Evolutionary conservation across 257 asterid genomes (phyloP).

Genomic region (Scutellaria galericulata): DNA sequence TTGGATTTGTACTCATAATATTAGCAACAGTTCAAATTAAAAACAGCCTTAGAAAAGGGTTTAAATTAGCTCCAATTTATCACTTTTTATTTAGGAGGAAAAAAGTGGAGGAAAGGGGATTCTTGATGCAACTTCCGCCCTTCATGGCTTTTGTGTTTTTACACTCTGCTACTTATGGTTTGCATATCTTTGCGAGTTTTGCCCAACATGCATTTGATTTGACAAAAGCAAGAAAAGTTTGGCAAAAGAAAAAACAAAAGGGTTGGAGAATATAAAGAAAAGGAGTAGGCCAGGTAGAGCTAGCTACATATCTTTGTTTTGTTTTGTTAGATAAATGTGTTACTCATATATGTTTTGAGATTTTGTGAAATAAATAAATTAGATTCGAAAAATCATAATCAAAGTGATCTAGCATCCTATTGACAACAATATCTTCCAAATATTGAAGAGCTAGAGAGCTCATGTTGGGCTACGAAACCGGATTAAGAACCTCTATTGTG

Average conservation of each 20-base stretch:
- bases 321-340: neutral
- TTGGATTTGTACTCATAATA: conserved; percentile 18
- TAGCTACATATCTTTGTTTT: neutral
- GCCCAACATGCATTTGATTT: conserved; percentile 35
- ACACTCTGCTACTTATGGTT: conserved; percentile 23
- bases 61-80: conserved; percentile 32
- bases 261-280: conserved; percentile 10
- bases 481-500: no score
- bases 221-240: conserved; percentile 28
- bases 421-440: neutral
- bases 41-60: conserved; percentile 45
- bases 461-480: neutral
- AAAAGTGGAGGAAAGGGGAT: conserved; percentile 47
- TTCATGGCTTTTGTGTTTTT: conserved; percentile 40
- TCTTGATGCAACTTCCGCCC: conserved; percentile 49
- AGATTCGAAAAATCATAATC: no score
- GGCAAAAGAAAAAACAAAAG: conserved; percentile 12
- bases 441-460: conserved; percentile 19
- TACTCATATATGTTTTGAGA: no score
- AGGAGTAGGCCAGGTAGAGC: neutral
- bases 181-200: conserved; percentile 26
- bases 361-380: no score
- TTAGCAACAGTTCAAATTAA: conserved; percentile 29
- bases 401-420: no score
- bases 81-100: conserved; percentile 43